Conservation (phyloP, 2,329 filamentous ascomycete species). For the Fonsecaea monophora region DNA sequence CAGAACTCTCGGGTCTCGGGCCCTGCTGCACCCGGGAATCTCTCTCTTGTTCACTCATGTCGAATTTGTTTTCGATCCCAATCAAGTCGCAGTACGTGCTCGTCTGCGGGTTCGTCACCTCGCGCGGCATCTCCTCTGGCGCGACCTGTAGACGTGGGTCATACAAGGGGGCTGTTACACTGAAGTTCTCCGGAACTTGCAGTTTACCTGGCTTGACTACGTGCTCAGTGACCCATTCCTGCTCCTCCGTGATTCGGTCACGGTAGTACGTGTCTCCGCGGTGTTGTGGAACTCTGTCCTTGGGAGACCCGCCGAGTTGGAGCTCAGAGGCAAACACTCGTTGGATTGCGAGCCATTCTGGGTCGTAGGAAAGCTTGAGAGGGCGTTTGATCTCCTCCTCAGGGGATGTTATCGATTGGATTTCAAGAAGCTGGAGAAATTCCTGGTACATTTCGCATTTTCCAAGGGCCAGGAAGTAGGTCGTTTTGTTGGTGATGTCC, state of each 20-base stretch:
- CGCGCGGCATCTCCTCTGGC: slow-evolving; percentile 69
- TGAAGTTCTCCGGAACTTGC: slow-evolving; percentile 78
- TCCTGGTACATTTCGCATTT: slow-evolving; percentile 83
- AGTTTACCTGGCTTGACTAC: slow-evolving; percentile 69
- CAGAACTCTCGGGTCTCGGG: slow-evolving; percentile 56
- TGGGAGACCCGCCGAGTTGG: slow-evolving; percentile 68
- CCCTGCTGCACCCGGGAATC: slow-evolving; percentile 64
- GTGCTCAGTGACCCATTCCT: slow-evolving; percentile 81
- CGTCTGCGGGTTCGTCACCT: slow-evolving; percentile 90
- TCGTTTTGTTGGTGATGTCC: slow-evolving; percentile 77
- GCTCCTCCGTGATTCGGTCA: slow-evolving; percentile 71
- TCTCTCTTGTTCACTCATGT: slow-evolving; percentile 74
- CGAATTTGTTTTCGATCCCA: slow-evolving; percentile 76
- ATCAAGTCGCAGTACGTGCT: slow-evolving; percentile 79
- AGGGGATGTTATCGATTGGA: slow-evolving; percentile 58
- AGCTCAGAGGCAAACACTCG: slow-evolving; percentile 76
- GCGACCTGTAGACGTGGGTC: slow-evolving; percentile 63
- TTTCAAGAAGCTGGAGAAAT: slow-evolving; percentile 79
- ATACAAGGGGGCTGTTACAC: slow-evolving; percentile 75
- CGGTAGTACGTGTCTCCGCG: slow-evolving; percentile 73
- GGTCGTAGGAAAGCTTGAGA: slow-evolving; percentile 77
- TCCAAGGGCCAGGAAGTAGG: slow-evolving; percentile 86
- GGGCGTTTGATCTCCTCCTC: slow-evolving; percentile 50
- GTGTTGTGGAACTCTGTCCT: slow-evolving; percentile 62
- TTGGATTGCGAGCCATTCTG: slow-evolving; percentile 94